Base-by-base conservation (phyloP, 2,329 filamentous ascomycete genomes). In the Aulographum hederae region DNA sequence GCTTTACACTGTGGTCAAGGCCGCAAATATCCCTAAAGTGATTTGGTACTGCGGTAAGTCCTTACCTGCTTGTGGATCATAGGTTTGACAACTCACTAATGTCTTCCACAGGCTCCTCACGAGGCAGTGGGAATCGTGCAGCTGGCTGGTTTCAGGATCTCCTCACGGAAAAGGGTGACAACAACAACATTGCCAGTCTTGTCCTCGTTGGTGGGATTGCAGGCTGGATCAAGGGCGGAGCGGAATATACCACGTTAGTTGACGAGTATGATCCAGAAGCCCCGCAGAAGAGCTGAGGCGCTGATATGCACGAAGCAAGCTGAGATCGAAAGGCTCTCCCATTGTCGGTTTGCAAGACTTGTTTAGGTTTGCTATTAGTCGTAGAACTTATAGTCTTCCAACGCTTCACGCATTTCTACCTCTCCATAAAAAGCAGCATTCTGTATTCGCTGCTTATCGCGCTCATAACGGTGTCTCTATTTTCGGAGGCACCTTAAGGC, bases 61-160 rank as follows among this genome's bases (percentile, higher is more conserved):
- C 26, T 13, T 21, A 13, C 4, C 28, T 23, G 19, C 17, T 16
- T 18, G 4, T 4, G 18, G 13, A 30, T 4, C 30, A 3, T 6
- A n/a, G 5, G 28, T 11, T 19, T 31, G 29, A 6, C 13, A 18
- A 18, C 14, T 32, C 5, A 16, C 12, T 25, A 5, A 30, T 29
- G 3, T 26, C 6, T 31, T 18, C 8, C 17, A 20, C 33, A 72
- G 68, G 60, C 2, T 71, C 68, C 2, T 70, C 63, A 2, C 38
- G 39, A 2, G 67, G 67, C 4, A 60, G 68, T 3, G 69, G 67
- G 3, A 60, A 54, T 2, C 55, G 67, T n/a, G 58, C 62, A 2
- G 65, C 63, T 2, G 57, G 54, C 5, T 72, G 66, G 67, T 63
- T 72, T 41, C 52, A 51, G 3, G 67, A 72, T 42, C 53, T 67